Evolutionary conservation across 176 grass and related monocot genomes (phyloP).

Genomic region (Tillandsia leiboldiana): DNA sequence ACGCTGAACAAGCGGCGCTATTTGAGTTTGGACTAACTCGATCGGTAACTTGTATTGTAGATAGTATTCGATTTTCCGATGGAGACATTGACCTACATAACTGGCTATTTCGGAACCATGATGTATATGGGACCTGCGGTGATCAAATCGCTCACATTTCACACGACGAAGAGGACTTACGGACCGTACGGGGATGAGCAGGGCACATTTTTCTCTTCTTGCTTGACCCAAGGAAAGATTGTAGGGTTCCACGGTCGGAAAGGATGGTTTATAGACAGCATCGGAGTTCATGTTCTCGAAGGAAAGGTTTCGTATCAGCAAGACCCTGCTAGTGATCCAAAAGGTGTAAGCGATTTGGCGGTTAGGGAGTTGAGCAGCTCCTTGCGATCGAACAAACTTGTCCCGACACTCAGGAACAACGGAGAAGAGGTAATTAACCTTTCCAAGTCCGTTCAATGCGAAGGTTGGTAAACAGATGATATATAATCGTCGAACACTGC

Average conservation of each 20-base stretch:
- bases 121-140: constrained; percentile 79
- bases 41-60: constrained; percentile 20
- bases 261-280: constrained; percentile 70
- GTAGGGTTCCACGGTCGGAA: constrained; percentile 70
- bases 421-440: constrained; percentile 51
- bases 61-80: constrained; percentile 68
- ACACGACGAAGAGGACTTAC: constrained; percentile 72
- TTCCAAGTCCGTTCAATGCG: not conserved
- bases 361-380: constrained; percentile 14
- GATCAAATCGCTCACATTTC: constrained; percentile 69
- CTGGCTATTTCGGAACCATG: constrained; percentile 57
- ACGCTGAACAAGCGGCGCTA: not conserved
- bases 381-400: constrained; percentile 28
- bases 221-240: constrained; percentile 52
- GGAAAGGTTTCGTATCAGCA: constrained; percentile 53
- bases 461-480: no score
- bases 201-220: constrained; percentile 77
- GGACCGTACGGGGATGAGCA: constrained; percentile 75
- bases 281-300: constrained; percentile 85
- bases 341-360: constrained; percentile 1
- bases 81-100: constrained; percentile 84
- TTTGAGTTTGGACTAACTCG: constrained; percentile 1
- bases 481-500: not conserved
- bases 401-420: constrained; percentile 25
- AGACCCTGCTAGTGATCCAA: not conserved